A percentile compares a stretch with the other conserved stretches of the same genome.
These are phyloP conservation scores for Fusarium drepaniforme DNA, from an alignment of 2,329 filamentous ascomycete species.

Conservation along the genomic window DNA sequence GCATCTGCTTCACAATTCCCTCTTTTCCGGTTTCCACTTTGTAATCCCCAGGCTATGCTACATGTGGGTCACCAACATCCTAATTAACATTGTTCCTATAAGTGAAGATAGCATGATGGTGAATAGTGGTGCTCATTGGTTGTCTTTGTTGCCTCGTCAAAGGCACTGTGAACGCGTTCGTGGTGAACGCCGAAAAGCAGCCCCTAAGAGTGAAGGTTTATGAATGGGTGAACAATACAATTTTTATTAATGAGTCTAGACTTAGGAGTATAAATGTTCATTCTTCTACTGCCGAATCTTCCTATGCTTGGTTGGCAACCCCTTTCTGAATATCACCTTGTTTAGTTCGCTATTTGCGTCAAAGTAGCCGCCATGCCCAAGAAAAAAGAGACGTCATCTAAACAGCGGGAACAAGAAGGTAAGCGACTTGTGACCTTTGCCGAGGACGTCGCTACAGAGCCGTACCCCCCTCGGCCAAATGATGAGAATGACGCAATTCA, in stretches of 20 bases:
- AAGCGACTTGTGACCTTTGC: not conserved
- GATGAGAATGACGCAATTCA: not conserved
- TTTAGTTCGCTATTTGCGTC: not conserved
- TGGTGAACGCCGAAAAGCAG: not conserved
- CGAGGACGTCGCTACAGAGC: not conserved
- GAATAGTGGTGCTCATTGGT: not conserved
- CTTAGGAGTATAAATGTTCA: not conserved
- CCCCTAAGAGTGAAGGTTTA: not conserved
- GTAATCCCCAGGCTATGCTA: not conserved
- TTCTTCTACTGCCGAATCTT: not conserved
- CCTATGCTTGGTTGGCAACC: not conserved
- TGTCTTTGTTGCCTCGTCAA: not conserved
- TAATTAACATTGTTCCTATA: not conserved
- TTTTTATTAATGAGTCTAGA: not conserved
- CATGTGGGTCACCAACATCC: not conserved
- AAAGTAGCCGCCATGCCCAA: not conserved
- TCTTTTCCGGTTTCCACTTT: not conserved
- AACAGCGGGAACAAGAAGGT: not conserved
- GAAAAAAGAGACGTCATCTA: not conserved
- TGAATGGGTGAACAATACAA: not conserved
- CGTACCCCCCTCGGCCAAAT: not conserved
- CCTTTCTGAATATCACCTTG: not conserved
- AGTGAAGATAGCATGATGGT: not conserved
- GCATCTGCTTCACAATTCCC: not conserved
- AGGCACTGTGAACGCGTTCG: not conserved